Conservation (phyloP, 805 yeast species). For the Sugiyamaella mastotermitis region DNA sequence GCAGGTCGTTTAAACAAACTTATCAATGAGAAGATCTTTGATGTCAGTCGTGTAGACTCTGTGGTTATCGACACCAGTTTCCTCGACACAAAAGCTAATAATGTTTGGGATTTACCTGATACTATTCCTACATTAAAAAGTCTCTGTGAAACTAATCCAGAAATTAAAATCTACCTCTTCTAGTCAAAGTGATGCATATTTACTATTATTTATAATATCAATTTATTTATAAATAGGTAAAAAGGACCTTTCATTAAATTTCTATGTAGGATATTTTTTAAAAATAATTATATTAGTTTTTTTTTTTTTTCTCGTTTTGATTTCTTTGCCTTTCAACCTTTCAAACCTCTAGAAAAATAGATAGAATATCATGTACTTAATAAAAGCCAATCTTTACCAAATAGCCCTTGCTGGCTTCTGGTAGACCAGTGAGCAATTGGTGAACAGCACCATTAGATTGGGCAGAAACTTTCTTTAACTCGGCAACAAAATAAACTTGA, state of each 20-base stretch:
- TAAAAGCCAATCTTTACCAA: slow-evolving; percentile 14
- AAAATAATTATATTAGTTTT: too few relatives aligned
- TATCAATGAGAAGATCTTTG: slow-evolving; percentile 38
- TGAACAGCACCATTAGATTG: slow-evolving; percentile 13
- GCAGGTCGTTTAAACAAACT: slow-evolving; percentile 54
- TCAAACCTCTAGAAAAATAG: too few relatives aligned
- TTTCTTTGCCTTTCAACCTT: too few relatives aligned
- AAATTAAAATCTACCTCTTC: slow-evolving; percentile 46
- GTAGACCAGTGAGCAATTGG: slow-evolving; percentile 14
- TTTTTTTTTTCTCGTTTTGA: too few relatives aligned
- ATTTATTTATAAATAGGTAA: not conserved
- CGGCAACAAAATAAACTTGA: slow-evolving; percentile 21
- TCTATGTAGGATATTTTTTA: too few relatives aligned
- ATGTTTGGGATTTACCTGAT: slow-evolving; percentile 47
- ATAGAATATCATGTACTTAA: not conserved
- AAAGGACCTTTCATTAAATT: too few relatives aligned
- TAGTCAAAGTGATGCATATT: slow-evolving; percentile 20
- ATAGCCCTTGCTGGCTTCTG: slow-evolving; percentile 14
- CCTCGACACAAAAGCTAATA: slow-evolving; percentile 55
- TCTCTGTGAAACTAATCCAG: slow-evolving; percentile 30
- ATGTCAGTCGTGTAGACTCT: slow-evolving; percentile 42
- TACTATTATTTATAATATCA: not conserved
- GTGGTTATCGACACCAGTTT: slow-evolving; percentile 56
- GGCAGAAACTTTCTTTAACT: slow-evolving; percentile 15
- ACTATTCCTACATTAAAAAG: slow-evolving; percentile 23